phyloP scores from a whole-genome alignment of 345 rosid genomes.

The Nephelium lappaceum region DNA sequence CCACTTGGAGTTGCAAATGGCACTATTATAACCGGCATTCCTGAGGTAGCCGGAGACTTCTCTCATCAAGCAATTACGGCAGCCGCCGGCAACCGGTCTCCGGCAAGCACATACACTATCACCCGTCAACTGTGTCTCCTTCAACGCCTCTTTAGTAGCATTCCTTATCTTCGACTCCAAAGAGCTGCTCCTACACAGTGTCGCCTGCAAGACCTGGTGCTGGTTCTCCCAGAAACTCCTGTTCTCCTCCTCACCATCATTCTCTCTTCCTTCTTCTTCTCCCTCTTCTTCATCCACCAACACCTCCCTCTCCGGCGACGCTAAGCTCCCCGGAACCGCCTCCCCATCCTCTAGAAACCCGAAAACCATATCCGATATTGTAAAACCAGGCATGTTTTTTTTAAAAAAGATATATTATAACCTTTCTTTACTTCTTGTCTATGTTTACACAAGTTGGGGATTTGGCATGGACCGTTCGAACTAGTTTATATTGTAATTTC shows the following conservation, averaged over 20 bases:
- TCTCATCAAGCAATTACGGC: slow-evolving; percentile 51
- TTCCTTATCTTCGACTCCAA: slow-evolving; percentile 55
- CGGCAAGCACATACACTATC: slow-evolving; percentile 41
- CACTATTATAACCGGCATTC: slow-evolving; percentile 43
- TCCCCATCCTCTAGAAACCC: slow-evolving; percentile 42
- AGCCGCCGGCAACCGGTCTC: slow-evolving; percentile 29
- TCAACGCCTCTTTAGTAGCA: slow-evolving; percentile 47
- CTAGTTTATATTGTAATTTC: slow-evolving; percentile 19
- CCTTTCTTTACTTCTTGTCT: not conserved
- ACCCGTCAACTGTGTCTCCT: slow-evolving; percentile 27
- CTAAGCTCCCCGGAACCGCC: slow-evolving; percentile 6
- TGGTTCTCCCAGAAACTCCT: slow-evolving; percentile 59
- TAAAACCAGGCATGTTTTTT: slow-evolving; percentile 10
- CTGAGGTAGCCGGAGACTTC: slow-evolving; percentile 48
- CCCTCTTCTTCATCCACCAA: slow-evolving; percentile 12
- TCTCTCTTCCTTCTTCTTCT: slow-evolving; percentile 31
- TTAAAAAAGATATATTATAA: not conserved
- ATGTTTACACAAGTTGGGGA: not conserved
- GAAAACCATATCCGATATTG: slow-evolving; percentile 39
- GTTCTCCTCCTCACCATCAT: slow-evolving; percentile 34
- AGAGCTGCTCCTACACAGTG: slow-evolving; percentile 49
- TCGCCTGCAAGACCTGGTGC: slow-evolving; percentile 46
- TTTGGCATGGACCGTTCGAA: not conserved
- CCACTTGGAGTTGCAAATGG: slow-evolving; percentile 66
- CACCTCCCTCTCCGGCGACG: not conserved